A percentile compares a stretch with the other conserved stretches of the same genome.
These are phyloP conservation scores for Neurospora africana DNA, from an alignment of 495 filamentous ascomycete species.

Conservation along the genomic window DNA sequence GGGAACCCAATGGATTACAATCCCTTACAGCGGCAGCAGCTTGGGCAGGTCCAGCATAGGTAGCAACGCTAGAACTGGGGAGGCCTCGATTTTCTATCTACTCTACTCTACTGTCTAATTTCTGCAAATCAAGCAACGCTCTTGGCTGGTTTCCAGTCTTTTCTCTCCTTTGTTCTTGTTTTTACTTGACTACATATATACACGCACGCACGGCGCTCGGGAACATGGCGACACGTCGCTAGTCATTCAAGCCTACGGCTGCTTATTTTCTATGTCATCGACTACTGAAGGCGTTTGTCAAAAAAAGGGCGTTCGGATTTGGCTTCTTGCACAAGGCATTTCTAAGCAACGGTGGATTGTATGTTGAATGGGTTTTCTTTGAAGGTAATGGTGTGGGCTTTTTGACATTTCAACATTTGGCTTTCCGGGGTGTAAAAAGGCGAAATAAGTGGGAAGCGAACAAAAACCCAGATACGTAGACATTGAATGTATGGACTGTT, in stretches of 20 bases:
- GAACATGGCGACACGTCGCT: neutral
- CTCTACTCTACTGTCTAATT: neutral
- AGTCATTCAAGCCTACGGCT: neutral
- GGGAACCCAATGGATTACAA: slow-evolving; percentile 24
- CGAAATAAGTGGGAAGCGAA: neutral
- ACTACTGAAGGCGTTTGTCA: neutral
- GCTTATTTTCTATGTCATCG: neutral
- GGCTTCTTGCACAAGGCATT: neutral
- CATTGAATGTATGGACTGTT: neutral
- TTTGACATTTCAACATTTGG: neutral
- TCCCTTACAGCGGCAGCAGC: slow-evolving; percentile 5
- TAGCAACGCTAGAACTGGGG: slow-evolving; percentile 11
- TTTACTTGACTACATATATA: neutral
- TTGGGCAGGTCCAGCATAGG: slow-evolving; percentile 7
- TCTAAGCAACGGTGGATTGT: neutral
- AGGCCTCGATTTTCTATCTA: neutral
- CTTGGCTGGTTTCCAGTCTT: neutral
- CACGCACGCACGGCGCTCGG: neutral
- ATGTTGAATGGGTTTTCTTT: neutral
- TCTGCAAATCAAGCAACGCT: neutral
- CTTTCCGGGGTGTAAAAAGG: neutral
- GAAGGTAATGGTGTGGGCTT: neutral
- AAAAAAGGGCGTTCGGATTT: neutral
- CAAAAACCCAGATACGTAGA: neutral
- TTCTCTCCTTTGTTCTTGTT: neutral